Conservation (phyloP, 805 yeast genomes). For the Wickerhamiella shivajii region DNA sequence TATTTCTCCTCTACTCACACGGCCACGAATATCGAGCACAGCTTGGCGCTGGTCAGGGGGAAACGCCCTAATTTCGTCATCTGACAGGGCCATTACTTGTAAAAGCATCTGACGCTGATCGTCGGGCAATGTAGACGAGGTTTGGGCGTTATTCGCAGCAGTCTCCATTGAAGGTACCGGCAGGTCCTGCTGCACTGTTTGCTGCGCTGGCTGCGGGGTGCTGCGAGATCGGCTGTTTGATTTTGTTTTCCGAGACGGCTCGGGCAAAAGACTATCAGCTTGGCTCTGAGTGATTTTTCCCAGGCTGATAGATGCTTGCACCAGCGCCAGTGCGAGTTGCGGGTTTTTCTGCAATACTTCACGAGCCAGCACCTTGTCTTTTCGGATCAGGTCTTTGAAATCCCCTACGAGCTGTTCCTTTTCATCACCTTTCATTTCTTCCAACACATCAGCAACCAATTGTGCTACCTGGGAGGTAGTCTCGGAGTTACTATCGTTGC, state of each 20-base stretch:
- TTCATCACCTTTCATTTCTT: conserved; percentile 23
- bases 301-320: conserved; percentile 45
- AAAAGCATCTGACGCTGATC: conserved; percentile 26
- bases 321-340: conserved; percentile 68
- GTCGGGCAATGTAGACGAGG: conserved; percentile 7
- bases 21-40: conserved; percentile 18
- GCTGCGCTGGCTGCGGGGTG: neutral
- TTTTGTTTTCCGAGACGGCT: neutral
- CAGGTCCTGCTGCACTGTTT: neutral
- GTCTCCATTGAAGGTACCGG: neutral
- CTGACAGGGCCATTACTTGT: conserved; percentile 39
- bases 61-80: conserved; percentile 34
- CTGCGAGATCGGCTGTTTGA: neutral
- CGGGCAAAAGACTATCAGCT: conserved; percentile 13
- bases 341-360: conserved; percentile 56
- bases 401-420: conserved; percentile 39
- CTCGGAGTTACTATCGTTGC: conserved; percentile 35
- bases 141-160: neutral
- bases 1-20: conserved; percentile 19
- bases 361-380: conserved; percentile 43
- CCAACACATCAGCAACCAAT: conserved; percentile 14
- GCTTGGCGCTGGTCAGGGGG: conserved; percentile 38
- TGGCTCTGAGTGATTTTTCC: conserved; percentile 22
- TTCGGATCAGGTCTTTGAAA: conserved; percentile 41
- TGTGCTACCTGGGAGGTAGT: conserved; percentile 39